Conservation (phyloP, 1,139 yeast genomes). For the Suhomyces bribrorum region DNA sequence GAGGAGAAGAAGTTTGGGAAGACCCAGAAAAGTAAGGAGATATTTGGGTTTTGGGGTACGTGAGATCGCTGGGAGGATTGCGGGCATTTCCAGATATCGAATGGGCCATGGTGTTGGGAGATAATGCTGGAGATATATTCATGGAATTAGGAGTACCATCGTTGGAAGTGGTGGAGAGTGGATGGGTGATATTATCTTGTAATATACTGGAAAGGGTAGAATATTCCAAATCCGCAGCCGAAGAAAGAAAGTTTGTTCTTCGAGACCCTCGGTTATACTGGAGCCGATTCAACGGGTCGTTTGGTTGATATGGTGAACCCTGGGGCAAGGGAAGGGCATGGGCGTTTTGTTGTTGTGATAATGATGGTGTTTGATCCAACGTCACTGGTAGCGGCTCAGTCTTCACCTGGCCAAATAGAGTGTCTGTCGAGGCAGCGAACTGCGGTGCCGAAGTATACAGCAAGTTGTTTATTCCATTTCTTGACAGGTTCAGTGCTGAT, state of each 20-base stretch:
- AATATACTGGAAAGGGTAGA: slow-evolving; percentile 74
- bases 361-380: not conserved
- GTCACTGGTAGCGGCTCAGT: slow-evolving; percentile 2
- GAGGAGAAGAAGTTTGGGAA: slow-evolving; percentile 11
- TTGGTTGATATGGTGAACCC: not conserved
- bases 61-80: slow-evolving; percentile 3
- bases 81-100: slow-evolving; percentile 6
- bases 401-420: slow-evolving; percentile 3
- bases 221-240: slow-evolving; percentile 81
- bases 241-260: slow-evolving; percentile 57
- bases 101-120: slow-evolving; percentile 30
- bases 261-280: slow-evolving; percentile 9
- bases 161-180: slow-evolving; percentile 34
- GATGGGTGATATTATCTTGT: slow-evolving; percentile 47
- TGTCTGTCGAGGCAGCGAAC: slow-evolving; percentile 1
- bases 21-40: slow-evolving; percentile 12
- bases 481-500: not conserved
- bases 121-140: slow-evolving; percentile 38
- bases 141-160: slow-evolving; percentile 46
- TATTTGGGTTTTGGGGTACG: slow-evolving; percentile 7
- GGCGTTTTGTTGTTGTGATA: slow-evolving; percentile 2
- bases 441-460: not conserved
- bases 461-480: not conserved
- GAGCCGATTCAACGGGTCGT: slow-evolving; percentile 5
- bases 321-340: slow-evolving; percentile 8